Evolutionary conservation across 257 asterid genomes (phyloP).

Genomic region (Asclepias syriaca): DNA sequence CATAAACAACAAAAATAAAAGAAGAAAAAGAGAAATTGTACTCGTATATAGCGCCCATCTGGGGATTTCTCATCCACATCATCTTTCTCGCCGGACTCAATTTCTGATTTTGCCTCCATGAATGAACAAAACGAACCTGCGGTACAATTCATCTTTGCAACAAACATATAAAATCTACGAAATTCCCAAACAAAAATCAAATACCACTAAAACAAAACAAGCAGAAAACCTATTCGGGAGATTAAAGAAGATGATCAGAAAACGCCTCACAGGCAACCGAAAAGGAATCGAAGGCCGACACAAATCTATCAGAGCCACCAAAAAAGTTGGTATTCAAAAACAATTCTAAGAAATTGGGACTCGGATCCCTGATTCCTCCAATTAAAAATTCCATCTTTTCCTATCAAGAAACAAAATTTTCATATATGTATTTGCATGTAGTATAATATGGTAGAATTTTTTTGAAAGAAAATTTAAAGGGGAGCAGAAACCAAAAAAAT

Average conservation of each 20-base stretch:
- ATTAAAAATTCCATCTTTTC: slow-evolving; percentile 25
- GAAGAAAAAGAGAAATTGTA: slow-evolving; percentile 11
- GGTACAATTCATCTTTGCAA: slow-evolving; percentile 17
- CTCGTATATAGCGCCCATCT: slow-evolving; percentile 42
- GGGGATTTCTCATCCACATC: slow-evolving; percentile 43
- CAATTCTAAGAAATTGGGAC: slow-evolving; percentile 27
- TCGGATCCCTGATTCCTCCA: slow-evolving; percentile 16
- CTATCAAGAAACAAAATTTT: slow-evolving; percentile 30
- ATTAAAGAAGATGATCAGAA: slow-evolving; percentile 30
- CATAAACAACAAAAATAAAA: background rate
- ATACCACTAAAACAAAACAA: background rate
- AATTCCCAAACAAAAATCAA: background rate
- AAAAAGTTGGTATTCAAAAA: background rate
- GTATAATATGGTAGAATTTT: background rate
- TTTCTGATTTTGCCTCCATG: slow-evolving; percentile 1
- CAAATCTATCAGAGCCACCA: slow-evolving; percentile 12
- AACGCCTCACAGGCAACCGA: slow-evolving; percentile 55
- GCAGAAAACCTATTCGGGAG: slow-evolving; percentile 7
- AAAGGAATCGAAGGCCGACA: slow-evolving; percentile 37
- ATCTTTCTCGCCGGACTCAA: slow-evolving; percentile 25
- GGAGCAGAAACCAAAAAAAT: background rate
- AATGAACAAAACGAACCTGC: background rate
- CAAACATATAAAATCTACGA: background rate
- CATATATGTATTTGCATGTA: slow-evolving; percentile 8
- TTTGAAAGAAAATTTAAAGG: background rate